These are phyloP conservation scores for Clonostachys byssicola DNA, from an alignment of 2,329 filamentous ascomycete species.

Conservation along the genomic window DNA sequence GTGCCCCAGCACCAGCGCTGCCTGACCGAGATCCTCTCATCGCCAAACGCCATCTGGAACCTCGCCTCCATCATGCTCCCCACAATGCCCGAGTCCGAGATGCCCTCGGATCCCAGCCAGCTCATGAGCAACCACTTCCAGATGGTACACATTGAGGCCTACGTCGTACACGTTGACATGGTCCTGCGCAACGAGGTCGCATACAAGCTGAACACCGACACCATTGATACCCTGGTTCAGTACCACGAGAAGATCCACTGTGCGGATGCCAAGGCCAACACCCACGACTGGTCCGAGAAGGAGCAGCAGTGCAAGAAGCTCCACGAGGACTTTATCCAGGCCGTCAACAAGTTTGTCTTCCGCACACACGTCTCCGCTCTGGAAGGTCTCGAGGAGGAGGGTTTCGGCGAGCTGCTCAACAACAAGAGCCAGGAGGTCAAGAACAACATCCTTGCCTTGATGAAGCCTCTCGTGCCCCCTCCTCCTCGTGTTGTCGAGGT, in stretches of 20 bases:
- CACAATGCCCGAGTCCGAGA: conserved; percentile 81
- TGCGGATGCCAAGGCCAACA: conserved; percentile 81
- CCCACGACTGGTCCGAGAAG: conserved; percentile 95
- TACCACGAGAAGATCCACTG: conserved; percentile 97
- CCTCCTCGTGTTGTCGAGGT: conserved; percentile 88
- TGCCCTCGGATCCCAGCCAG: conserved; percentile 80
- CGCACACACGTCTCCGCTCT: conserved; percentile 83
- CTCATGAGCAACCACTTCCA: conserved; percentile 83
- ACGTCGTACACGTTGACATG: conserved; percentile 99
- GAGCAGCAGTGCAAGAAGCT: conserved; percentile 94
- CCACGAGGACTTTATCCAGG: conserved; percentile 94
- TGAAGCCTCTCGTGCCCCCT: conserved; percentile 81
- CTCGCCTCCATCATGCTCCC: conserved; percentile 89
- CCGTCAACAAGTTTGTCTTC: conserved; percentile 96
- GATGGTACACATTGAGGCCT: conserved; percentile 90
- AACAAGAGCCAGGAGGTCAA: conserved; percentile 94
- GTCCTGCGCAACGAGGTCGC: conserved; percentile 95
- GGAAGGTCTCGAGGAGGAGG: conserved; percentile 95
- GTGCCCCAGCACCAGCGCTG: conserved; percentile 93
- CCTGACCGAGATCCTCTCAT: conserved; percentile 90
- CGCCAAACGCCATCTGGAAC: conserved; percentile 88
- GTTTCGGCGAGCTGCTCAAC: conserved; percentile 85
- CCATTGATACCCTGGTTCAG: conserved; percentile 88
- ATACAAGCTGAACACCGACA: conserved; percentile 93
- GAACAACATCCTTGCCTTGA: conserved; percentile 75